Conservation (phyloP, 257 asterid species). For the Solanum corneliomulleri region DNA sequence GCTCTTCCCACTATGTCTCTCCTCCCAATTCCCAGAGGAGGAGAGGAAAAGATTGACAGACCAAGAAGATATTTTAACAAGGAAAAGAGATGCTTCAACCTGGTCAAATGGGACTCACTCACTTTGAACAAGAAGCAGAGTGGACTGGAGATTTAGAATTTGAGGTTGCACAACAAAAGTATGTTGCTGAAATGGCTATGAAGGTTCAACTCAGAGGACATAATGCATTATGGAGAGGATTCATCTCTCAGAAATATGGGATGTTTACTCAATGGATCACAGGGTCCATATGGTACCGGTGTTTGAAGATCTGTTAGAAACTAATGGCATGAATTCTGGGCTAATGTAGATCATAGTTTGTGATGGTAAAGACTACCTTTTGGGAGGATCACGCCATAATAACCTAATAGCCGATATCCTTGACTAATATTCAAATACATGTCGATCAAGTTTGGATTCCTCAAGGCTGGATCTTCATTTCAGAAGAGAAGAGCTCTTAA, state of each 20-base stretch:
- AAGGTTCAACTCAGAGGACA: neutral
- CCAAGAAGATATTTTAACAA: neutral
- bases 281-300: neutral
- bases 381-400: neutral
- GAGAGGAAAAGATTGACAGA: neutral
- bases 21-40: neutral
- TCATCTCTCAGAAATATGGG: neutral
- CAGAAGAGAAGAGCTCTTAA: neutral
- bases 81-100: neutral
- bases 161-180: neutral
- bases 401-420: neutral
- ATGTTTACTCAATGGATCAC: neutral
- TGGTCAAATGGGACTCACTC: neutral
- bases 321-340: neutral
- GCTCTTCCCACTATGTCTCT: neutral
- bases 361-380: neutral
- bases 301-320: neutral
- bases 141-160: neutral
- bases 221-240: neutral
- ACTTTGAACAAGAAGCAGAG: neutral
- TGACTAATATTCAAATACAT: neutral
- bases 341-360: neutral
- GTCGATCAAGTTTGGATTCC: neutral
- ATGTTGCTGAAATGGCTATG: neutral
- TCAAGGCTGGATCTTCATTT: neutral